Conservation (phyloP, 371 early-diverging fungal species). For the Saksenaea vasiformis region DNA sequence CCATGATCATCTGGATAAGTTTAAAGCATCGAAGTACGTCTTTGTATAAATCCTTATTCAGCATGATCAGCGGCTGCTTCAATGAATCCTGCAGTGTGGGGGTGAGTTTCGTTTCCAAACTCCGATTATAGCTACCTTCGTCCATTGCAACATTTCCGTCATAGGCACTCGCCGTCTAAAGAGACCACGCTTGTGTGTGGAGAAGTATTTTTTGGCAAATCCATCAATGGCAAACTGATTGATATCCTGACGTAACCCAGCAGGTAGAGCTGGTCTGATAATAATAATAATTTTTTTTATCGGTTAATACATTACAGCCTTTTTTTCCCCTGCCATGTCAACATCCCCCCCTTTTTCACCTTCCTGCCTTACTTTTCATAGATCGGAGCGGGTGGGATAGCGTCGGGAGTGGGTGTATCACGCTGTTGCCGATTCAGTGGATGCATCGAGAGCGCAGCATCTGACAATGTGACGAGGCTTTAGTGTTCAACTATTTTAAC, state of each 20-base stretch:
- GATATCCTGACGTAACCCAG: constrained; percentile 72
- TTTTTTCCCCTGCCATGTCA: background rate
- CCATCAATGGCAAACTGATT: constrained; percentile 85
- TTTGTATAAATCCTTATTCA: constrained; percentile 77
- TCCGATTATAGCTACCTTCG: constrained; percentile 51
- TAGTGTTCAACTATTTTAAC: background rate
- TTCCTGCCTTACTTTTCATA: constrained; percentile 11
- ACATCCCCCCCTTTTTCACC: background rate
- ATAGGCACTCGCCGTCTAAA: constrained; percentile 86
- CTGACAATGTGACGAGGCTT: constrained; percentile 24
- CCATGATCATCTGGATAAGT: constrained; percentile 83
- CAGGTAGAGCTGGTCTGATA: constrained; percentile 57
- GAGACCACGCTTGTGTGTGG: constrained; percentile 82
- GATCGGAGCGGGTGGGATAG: background rate
- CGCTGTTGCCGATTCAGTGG: constrained; percentile 32
- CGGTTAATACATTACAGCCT: background rate
- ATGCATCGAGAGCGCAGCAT: constrained; percentile 54
- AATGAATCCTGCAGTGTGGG: constrained; percentile 60
- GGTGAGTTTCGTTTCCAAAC: background rate
- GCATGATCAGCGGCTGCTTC: constrained; percentile 76
- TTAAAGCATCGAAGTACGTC: constrained; percentile 89
- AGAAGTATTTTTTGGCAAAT: constrained; percentile 91
- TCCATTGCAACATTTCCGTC: constrained; percentile 83
- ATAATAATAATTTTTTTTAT: too few relatives aligned
- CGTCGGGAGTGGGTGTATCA: background rate